Evolutionary conservation across 2,329 filamentous ascomycete species (phyloP), one percentile per base, ranked within the genome.

Genomic region (Pseudogymnoascus sp.): DNA sequence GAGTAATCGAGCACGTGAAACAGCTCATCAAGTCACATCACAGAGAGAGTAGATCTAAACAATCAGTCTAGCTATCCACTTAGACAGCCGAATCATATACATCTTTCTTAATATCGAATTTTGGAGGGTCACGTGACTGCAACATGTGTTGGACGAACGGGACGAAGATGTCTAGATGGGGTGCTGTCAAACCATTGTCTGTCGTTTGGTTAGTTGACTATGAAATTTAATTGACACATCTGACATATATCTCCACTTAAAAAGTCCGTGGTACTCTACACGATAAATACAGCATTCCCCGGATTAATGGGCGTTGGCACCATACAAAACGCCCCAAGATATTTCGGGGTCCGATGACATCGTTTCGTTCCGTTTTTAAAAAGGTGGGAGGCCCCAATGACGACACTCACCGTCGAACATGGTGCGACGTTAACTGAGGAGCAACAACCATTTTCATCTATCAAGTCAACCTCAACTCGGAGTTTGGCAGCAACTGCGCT

Each of bases 271-370:
- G 46, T 56, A 31, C 46, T 56, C 2, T 31, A 33, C 26, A 33
- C 11, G 35, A 33, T 22, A 14, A 33, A 16, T 28, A 14, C 11
- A 12, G 7, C 11, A 22, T 56, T 56, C 28, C 28, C 50, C 50
- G 16, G 41, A 56, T 56, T 33, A 56, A 28, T 35, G n/a, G 11
- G n/a, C 28, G 6, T 56, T 35, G 28, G 8, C 6, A 14, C 16
- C 28, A 3, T 33, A 5, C 2, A 33, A 33, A 33, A n/a, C 33
- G 11, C 35, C 4, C 28, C 12, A n/a, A 26, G 4, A 38, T 41
- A 38, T 26, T 60, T 40, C 33, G 35, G 59, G 59, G 12, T 40
- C 19, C 16, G 24, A 60, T 60, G 59, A 60, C 59, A 38, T 60
- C 19, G 24, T 16, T 35, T 14, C 56, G 26, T 10, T 37, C 28